Evolutionary conservation across 2,329 filamentous ascomycete species (phyloP), one percentile per base, ranked within the genome.

Genomic region (Colletotrichum cordylinicola): DNA sequence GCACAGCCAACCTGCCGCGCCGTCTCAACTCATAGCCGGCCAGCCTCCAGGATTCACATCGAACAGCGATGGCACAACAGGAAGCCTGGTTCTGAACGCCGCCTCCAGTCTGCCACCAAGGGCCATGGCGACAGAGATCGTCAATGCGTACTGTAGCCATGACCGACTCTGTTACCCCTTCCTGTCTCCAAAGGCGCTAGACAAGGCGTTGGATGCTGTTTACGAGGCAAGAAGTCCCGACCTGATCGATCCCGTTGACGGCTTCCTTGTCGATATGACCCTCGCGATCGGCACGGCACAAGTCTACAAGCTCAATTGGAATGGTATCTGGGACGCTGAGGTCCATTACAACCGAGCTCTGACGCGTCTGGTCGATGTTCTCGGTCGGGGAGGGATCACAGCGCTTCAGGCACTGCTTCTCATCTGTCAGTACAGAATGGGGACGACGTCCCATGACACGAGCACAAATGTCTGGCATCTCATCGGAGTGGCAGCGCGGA

Each of bases 81-180:
- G 15, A 48, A 76, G 8, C 64, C 68, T 15, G 75, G 61, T 1
- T 12, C 67, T 15, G 13, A 76, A 13, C 15, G 18, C 73, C 56
- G 5, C 70, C 69, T 16, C 77, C 55, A 71, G 74, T 0, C 72
- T 87, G 0, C 86, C 86, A 0, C 80, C 84, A 0, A 80, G 84
- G 48, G 78, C 74, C 12, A 80, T 87, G 15, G 84, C 84, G 3
- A 78, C 80, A 9, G 82, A 83, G 10, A 80, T 87, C 0, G 73
- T 87, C n/a, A 80, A 82, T 29, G 86, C 85, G 4, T 88, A 87
- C 70, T 81, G 85, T 29, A 83, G 82, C 31, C 86, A 88, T 58
- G 85, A 87, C 43, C 84, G 87, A 16, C 80, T 88, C 4, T 84
- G 82, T 67, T 88, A 86, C 62, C 86, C 86, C 2, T 87, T 87